Evolutionary conservation across 306 rosid genomes (phyloP).

Genomic region (Quercus dentata): DNA sequence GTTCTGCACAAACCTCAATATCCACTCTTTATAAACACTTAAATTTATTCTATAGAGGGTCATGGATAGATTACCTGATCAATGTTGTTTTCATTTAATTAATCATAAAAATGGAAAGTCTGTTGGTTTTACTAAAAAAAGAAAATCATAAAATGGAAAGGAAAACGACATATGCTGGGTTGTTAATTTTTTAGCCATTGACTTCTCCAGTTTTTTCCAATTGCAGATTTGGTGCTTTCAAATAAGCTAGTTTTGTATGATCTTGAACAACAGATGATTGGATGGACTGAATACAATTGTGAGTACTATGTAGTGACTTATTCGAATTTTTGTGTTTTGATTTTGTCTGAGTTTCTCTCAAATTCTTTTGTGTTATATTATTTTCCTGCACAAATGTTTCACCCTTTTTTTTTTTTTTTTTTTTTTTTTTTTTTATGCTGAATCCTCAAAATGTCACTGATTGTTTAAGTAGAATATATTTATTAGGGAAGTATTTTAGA

Average conservation of each 20-base stretch:
- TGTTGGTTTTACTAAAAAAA: too few species aligned
- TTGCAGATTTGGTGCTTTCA: slow-evolving; percentile 76
- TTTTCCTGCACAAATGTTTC: neutral
- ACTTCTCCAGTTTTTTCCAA: slow-evolving; percentile 26
- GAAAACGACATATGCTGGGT: neutral
- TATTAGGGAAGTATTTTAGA: too few species aligned
- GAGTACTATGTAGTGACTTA: slow-evolving; percentile 38
- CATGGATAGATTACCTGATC: neutral
- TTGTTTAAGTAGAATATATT: neutral
- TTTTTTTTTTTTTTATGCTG: neutral
- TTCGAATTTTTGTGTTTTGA: neutral
- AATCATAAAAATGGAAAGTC: neutral
- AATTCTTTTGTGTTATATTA: neutral
- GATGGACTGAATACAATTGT: slow-evolving; percentile 81
- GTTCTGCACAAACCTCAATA: neutral
- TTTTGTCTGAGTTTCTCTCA: neutral
- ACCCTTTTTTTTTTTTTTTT: neutral
- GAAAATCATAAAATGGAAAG: neutral
- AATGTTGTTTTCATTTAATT: neutral
- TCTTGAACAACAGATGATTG: slow-evolving; percentile 62
- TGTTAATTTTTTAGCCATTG: neutral
- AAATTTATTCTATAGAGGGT: neutral
- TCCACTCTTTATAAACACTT: neutral
- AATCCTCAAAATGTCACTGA: neutral
- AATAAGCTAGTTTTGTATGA: slow-evolving; percentile 71